Base-by-base conservation (phyloP, 192 early-diverging fungal species). In the Coemansia reversa region DNA sequence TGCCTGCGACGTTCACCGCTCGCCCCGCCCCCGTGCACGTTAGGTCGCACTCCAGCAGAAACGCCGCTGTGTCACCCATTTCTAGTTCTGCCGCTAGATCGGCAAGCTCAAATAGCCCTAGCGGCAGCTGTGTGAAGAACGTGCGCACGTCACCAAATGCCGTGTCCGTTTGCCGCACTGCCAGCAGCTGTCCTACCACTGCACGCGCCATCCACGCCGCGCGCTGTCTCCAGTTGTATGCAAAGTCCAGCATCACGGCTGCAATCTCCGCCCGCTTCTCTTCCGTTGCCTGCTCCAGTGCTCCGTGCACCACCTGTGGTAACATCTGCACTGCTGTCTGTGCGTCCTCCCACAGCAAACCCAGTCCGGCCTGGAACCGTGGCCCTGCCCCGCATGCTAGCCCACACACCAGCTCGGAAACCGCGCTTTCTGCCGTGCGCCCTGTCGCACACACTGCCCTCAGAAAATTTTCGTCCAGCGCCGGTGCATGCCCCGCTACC, bases 1-100 rank as follows among this genome's bases (percentile, higher is more conserved):
- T 67, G 22, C 53, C 57, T 12, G 48, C 52, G 16, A 75, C 58
- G n/a, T 45, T 32, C 4, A 58, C 65, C 25, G 66, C 53, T 12
- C 60, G 60, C 27, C 55, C 67, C 3, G 45, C 42, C 7, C 60
- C 65, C 0, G 72, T 66, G 52, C 78, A 81, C 1, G 69, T 72
- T 50, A 81, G 51, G 50, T 81, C 78, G 51, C 66, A 75, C 18
- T 81, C 78, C n/a, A 81, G 69, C 60, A 81, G 51, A 23, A 81
- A 75, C 25, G 69, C 73, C 0, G 78, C 63, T 2, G 73, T 70
- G 28, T 72, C 73, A 11, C 60, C 66, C 72, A 71, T 71, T 9
- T 56, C 68, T 12, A 81, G 62, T 32, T 61, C 62, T 2, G 63
- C 61, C 11, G 78, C 78, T 23, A 81, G 35, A 55, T 74, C 66